Base-by-base conservation (phyloP, 1,284 basidiomycete genomes). In the Kwoniella shivajii region DNA sequence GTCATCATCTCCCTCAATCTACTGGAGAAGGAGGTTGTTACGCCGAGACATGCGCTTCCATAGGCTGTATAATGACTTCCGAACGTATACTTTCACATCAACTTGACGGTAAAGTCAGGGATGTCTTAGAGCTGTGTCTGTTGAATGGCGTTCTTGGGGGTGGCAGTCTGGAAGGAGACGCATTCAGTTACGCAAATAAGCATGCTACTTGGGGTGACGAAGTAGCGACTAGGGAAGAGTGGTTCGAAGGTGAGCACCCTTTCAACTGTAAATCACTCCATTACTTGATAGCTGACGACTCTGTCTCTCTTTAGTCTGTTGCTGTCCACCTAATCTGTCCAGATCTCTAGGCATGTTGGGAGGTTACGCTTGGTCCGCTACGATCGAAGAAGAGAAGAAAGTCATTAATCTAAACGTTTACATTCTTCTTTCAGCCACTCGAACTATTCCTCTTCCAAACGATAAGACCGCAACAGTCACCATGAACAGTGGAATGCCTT, bases 1-100 rank as follows among this genome's bases (percentile, higher is more conserved):
- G 60, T 1, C 60, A 73, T 46, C 59, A 54, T 24, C 57, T 73
- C 5, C 71, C 71, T 1, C 64, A 67, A 37, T 66, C 64, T 6
- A 68, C 67, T 9, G 68, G 45, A 33, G 66, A 70, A 49, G 71
- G 71, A 6, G 71, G 71, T 13, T 71, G 69, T 50, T 73, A 73
- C 49, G 64, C 68, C 26, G 71, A 73, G 47, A 73, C 71, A 1
- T 73, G 69, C 50, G 71, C 71, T 1, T 61, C 64, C 4, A 71
- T 73, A 58, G 68, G 67, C 3, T 57, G 56, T 20, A 73, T 73
- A 68, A 73, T 73, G 71, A 63, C 59, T 13, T 54, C 61, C 13
- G 71, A 73, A 57, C 62, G 71, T 4, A 50, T 73, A 10, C 57
- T 71, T 7, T 61, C 55, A 1, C 61, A 65, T 38, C 34, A 54